Evolutionary conservation across 495 filamentous ascomycete genomes (phyloP).

Genomic region (Trypethelium eluteriae): DNA sequence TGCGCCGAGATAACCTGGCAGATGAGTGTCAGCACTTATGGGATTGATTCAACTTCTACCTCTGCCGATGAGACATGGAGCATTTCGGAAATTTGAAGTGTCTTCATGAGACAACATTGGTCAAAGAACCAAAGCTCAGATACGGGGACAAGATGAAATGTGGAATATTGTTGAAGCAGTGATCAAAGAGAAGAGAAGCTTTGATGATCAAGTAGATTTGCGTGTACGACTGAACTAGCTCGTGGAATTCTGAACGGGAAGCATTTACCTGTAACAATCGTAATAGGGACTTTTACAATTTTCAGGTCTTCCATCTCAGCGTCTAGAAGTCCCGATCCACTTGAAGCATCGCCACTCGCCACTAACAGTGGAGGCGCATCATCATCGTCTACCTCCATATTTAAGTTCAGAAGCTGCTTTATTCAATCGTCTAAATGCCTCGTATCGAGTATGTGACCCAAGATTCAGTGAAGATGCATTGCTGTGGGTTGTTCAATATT

Average conservation of each 20-base stretch:
- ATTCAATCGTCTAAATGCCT: not conserved
- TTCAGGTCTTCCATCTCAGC: constrained; percentile 42
- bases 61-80: too few species aligned
- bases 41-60: constrained; percentile 4
- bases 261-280: constrained; percentile 75
- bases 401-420: not conserved
- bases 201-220: too few species aligned
- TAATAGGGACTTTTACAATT: constrained; percentile 74
- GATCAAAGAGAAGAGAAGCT: too few species aligned
- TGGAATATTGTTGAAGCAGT: too few species aligned
- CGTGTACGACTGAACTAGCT: too few species aligned
- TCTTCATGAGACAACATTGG: too few species aligned
- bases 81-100: too few species aligned
- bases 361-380: constrained; percentile 70
- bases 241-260: constrained; percentile 14
- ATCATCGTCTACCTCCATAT: constrained; percentile 48
- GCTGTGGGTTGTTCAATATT: too few species aligned
- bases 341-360: constrained; percentile 37
- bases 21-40: not conserved
- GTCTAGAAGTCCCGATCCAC: constrained; percentile 22
- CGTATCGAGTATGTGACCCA: too few species aligned
- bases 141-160: too few species aligned
- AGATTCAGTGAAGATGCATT: too few species aligned
- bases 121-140: too few species aligned
- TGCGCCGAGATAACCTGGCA: constrained; percentile 75